Evolutionary conservation across 2,329 filamentous ascomycete genomes (phyloP), one percentile per base, ranked within the genome.

Genomic region (Arachnopeziza araneosa): DNA sequence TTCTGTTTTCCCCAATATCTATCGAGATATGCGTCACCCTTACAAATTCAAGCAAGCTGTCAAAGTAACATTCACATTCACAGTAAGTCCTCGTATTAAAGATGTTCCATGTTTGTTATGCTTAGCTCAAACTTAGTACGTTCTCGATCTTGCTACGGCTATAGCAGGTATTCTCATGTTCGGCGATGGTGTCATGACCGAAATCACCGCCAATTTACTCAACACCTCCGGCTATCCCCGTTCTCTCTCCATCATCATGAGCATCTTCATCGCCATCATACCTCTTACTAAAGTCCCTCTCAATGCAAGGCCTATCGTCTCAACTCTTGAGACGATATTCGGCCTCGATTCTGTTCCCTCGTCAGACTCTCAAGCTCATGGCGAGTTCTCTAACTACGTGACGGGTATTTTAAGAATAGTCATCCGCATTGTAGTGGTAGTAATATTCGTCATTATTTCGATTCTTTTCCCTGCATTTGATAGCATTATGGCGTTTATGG

Each of bases 231-330:
- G 87, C 57, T 97, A 96, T 71, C 91, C 93, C 0, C 77, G 83
- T 14, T 80, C 78, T 1, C 75, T 96, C 50, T 91, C 86, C n/a
- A 76, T 93, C 53, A 79, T 93, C 66, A 89, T 97, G 73, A 91
- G 91, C 65, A 79, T 90, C 63, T 93, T 93, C 73, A 90, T 98
- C 67, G 89, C 89, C 70, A 92, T 97, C 71, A 96, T 98, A 64
- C 95, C 93, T 0, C 78, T 99, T 56, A 97, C 93, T 44, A 99
- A 99, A 75, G 86, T 97, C n/a, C 92, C 93, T 0, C 79, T 97
- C 44, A 96, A 93, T 72, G 88, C 90, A 9, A 88, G 93, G 1
- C 95, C 93, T 12, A 93, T 98, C 67, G 84, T 96, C 65, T 87
- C 87, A 32, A 97, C 92, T 0, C 75, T 90, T 56, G 95, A 98